Percentiles rank a stretch among this genome's conserved stretches.
Evolutionary conservation across 371 early-diverging fungal species (phyloP).

Genomic region (Pancytospora philotis): DNA sequence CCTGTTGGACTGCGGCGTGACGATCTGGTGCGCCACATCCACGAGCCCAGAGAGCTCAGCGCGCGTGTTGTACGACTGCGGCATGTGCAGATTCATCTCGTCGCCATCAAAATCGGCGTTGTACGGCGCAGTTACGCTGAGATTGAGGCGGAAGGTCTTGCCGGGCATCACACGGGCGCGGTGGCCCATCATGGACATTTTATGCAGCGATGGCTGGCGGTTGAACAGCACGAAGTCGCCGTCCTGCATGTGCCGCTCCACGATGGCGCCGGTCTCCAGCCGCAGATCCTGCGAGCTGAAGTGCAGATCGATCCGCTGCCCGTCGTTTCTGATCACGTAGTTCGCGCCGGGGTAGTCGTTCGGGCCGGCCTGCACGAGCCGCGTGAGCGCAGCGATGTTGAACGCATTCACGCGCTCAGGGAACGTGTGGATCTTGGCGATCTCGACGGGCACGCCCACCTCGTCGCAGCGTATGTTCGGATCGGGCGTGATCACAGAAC

Average conservation of each 20-base stretch:
- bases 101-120: constrained; percentile 99
- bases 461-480: constrained; percentile 89
- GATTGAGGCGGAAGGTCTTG: constrained; percentile 92
- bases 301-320: constrained; percentile 84
- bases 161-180: constrained; percentile 89
- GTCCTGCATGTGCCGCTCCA: constrained; percentile 87
- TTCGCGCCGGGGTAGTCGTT: constrained; percentile 93
- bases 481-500: constrained; percentile 98
- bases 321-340: constrained; percentile 87
- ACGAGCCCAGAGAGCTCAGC: constrained; percentile 87
- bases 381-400: constrained; percentile 78
- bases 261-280: constrained; percentile 79
- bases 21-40: constrained; percentile 90
- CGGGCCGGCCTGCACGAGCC: constrained; percentile 84
- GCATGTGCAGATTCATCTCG: constrained; percentile 99
- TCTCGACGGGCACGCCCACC: constrained; percentile 92
- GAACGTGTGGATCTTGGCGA: constrained; percentile 91
- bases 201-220: constrained; percentile 97
- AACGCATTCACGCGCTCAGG: constrained; percentile 94
- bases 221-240: constrained; percentile 96
- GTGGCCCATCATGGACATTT: constrained; percentile 99
- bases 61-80: constrained; percentile 79
- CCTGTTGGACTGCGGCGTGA: constrained; percentile 89
- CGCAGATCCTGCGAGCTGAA: constrained; percentile 77
- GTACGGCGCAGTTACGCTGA: constrained; percentile 95